Conservation (phyloP, 1,139 yeast genomes). For the Saccharomycopsis crataegensis region DNA sequence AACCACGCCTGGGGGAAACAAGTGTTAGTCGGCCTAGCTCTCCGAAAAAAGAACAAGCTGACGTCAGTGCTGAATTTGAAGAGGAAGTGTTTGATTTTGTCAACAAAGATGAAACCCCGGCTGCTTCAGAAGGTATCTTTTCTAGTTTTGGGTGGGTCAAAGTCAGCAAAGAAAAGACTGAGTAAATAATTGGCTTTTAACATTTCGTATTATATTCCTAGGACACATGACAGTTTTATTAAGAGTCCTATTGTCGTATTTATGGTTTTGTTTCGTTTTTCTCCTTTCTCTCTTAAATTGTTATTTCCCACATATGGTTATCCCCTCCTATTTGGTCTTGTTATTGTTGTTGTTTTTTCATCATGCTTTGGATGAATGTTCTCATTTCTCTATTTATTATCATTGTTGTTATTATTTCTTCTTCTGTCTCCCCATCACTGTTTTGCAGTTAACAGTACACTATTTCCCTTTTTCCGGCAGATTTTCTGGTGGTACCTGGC, state of each 20-base stretch:
- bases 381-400: too few relatives aligned
- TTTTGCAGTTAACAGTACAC: too few relatives aligned
- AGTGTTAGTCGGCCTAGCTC: too few relatives aligned
- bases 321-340: too few relatives aligned
- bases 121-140: slow-evolving; percentile 9
- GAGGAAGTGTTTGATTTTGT: slow-evolving; percentile 36
- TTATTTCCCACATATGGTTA: too few relatives aligned
- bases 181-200: neutral
- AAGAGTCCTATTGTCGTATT: neutral
- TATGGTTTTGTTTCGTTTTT: neutral
- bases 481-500: slow-evolving; percentile 4
- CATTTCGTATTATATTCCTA: neutral
- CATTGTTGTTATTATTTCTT: too few relatives aligned
- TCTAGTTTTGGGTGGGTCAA: slow-evolving; percentile 16
- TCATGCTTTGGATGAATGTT: too few relatives aligned
- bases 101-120: slow-evolving; percentile 31
- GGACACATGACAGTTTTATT: neutral
- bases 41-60: neutral
- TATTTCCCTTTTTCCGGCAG: too few relatives aligned
- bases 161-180: slow-evolving; percentile 14
- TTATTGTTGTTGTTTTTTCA: too few relatives aligned
- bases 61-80: neutral
- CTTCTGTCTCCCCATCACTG: too few relatives aligned
- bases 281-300: neutral
- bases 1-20: too few relatives aligned